These are phyloP conservation scores for Mycosarcoma maydis DNA, from an alignment of 1,284 basidiomycete genomes.

Conservation along the genomic window DNA sequence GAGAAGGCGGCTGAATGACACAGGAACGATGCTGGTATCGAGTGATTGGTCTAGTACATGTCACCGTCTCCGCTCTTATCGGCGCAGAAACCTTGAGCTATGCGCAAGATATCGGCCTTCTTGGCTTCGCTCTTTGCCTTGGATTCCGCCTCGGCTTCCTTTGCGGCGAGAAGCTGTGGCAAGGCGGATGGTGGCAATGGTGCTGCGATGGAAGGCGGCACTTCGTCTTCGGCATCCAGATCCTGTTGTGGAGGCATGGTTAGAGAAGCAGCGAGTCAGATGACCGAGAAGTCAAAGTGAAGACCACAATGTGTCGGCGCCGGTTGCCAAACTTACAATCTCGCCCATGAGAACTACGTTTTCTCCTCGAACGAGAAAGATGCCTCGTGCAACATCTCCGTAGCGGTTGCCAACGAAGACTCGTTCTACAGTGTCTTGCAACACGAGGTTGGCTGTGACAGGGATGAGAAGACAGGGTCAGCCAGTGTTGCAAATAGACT, in stretches of 20 bases:
- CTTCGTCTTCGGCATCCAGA: constrained; percentile 62
- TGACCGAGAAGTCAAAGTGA: no score
- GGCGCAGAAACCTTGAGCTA: constrained; percentile 58
- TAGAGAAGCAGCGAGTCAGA: neutral
- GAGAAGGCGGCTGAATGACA: no score
- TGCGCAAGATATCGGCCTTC: constrained; percentile 56
- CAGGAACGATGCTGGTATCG: constrained; percentile 11
- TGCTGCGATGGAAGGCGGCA: constrained; percentile 55
- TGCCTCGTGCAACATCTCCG: constrained; percentile 84
- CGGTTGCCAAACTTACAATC: constrained; percentile 91
- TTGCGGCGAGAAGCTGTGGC: constrained; percentile 52
- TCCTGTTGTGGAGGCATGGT: constrained; percentile 33
- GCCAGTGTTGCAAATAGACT: neutral
- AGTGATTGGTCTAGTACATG: constrained; percentile 49
- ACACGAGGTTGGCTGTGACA: constrained; percentile 85
- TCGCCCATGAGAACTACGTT: constrained; percentile 97
- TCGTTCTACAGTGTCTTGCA: constrained; percentile 74
- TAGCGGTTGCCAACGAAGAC: constrained; percentile 74
- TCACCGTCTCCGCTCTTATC: constrained; percentile 64
- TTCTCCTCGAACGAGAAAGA: constrained; percentile 95
- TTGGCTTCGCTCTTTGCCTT: constrained; percentile 57
- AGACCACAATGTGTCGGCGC: no score
- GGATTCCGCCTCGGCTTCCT: constrained; percentile 50
- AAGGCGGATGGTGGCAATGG: constrained; percentile 55
- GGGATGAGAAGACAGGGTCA: neutral